Conservation (phyloP, 2,329 filamentous ascomycete species). For the Talaromyces sp. region DNA sequence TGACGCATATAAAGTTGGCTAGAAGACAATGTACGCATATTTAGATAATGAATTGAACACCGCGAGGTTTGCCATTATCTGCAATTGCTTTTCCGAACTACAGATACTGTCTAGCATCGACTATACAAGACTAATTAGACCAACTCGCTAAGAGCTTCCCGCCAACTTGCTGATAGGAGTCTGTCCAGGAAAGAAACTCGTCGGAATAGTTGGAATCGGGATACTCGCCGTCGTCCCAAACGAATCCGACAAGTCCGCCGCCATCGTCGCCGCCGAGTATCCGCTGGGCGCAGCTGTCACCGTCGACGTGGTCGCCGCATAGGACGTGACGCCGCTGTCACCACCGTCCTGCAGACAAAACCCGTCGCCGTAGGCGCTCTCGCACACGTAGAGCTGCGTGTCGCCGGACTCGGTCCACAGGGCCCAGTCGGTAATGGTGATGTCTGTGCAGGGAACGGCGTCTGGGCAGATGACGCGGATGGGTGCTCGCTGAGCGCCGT, state of each 20-base stretch:
- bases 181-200: slow-evolving; percentile 25
- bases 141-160: neutral
- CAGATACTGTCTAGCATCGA: neutral
- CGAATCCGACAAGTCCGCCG: slow-evolving; percentile 18
- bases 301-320: slow-evolving; percentile 16
- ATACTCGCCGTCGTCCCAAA: slow-evolving; percentile 21
- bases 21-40: neutral
- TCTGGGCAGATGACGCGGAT: slow-evolving; percentile 50
- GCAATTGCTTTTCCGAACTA: too few relatives aligned
- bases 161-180: slow-evolving; percentile 21
- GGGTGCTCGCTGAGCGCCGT: slow-evolving; percentile 49
- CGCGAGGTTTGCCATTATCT: neutral
- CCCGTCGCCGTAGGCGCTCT: slow-evolving; percentile 45
- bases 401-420: slow-evolving; percentile 38
- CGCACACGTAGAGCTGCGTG: slow-evolving; percentile 41
- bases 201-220: slow-evolving; percentile 23
- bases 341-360: slow-evolving; percentile 38
- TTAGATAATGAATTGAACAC: neutral
- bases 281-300: slow-evolving; percentile 22
- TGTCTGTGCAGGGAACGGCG: slow-evolving; percentile 47
- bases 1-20: neutral
- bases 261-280: slow-evolving; percentile 24
- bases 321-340: slow-evolving; percentile 13
- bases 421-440: slow-evolving; percentile 47
- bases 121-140: neutral